phyloP scores from a whole-genome alignment of 257 asterid species.

The Perilla frutescens region DNA sequence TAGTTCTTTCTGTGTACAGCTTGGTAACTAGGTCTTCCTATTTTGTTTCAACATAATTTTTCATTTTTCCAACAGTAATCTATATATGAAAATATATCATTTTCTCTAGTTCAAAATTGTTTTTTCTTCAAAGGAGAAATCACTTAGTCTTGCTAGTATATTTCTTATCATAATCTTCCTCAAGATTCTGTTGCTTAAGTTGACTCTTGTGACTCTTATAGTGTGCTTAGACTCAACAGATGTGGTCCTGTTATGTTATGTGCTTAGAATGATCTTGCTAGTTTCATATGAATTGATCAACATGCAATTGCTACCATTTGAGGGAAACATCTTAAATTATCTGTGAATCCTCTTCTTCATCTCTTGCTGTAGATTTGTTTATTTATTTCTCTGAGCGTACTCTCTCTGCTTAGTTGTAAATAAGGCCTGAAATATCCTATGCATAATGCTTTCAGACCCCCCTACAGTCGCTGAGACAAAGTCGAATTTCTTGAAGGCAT shows the following conservation, averaged over 20 bases:
- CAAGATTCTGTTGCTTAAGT: too few species aligned
- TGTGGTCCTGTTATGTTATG: too few species aligned
- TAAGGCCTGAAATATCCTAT: conserved; percentile 29
- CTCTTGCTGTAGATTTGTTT: not conserved
- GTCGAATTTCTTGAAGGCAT: conserved; percentile 73
- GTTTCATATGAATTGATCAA: not conserved
- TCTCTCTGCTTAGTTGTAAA: conserved; percentile 11
- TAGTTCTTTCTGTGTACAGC: too few species aligned
- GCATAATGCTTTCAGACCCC: conserved; percentile 55
- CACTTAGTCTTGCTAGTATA: too few species aligned
- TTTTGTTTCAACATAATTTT: too few species aligned
- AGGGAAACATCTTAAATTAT: not conserved
- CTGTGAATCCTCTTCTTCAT: not conserved
- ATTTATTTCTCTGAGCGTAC: not conserved
- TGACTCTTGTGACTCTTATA: not conserved
- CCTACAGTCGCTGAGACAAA: conserved; percentile 88
- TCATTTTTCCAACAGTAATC: too few species aligned
- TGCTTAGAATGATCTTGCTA: not conserved
- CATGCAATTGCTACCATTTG: not conserved
- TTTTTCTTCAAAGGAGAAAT: not conserved
- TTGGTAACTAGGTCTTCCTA: too few species aligned
- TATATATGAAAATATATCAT: too few species aligned
- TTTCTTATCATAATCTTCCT: too few species aligned
- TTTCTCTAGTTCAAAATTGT: not conserved
- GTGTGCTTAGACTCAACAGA: not conserved